Conservation (phyloP, 2,329 filamentous ascomycete species). For the Epichloe sp. region DNA sequence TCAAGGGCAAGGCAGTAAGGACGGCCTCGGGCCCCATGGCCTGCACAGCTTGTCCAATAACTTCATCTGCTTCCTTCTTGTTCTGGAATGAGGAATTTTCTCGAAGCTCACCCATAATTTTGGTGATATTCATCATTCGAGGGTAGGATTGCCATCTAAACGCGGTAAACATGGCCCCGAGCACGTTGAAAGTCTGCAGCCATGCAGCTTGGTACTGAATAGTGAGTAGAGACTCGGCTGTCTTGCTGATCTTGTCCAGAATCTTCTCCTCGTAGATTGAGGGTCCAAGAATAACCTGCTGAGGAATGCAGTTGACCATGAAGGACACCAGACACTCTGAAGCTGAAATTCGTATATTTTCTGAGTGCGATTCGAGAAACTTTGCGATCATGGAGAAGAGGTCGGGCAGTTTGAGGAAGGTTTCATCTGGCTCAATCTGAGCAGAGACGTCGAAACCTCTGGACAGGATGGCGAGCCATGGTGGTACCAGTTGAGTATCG, state of each 20-base stretch:
- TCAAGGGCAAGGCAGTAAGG: constrained; percentile 70
- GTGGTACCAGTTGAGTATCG: constrained; percentile 85
- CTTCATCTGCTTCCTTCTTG: constrained; percentile 88
- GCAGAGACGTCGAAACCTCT: constrained; percentile 88
- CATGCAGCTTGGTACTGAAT: constrained; percentile 91
- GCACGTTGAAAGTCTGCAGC: constrained; percentile 85
- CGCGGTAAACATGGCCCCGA: constrained; percentile 75
- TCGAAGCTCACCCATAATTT: constrained; percentile 73
- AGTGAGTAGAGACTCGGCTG: constrained; percentile 61
- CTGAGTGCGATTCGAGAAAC: constrained; percentile 75
- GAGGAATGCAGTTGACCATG: constrained; percentile 77
- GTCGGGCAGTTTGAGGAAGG: constrained; percentile 78
- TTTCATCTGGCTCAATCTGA: constrained; percentile 78
- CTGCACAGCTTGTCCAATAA: constrained; percentile 75
- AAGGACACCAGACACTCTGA: constrained; percentile 93
- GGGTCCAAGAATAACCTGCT: constrained; percentile 70
- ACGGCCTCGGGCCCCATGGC: constrained; percentile 85
- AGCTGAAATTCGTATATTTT: constrained; percentile 88
- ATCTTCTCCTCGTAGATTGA: constrained; percentile 88
- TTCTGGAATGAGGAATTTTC: constrained; percentile 78
- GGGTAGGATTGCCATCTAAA: constrained; percentile 76
- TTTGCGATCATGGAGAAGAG: constrained; percentile 67
- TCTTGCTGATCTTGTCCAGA: constrained; percentile 65
- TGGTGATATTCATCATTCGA: constrained; percentile 61
- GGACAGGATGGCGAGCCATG: constrained; percentile 93